Base-by-base conservation (phyloP, 2,329 filamentous ascomycete species). In the Myriosclerotinia curreyana region DNA sequence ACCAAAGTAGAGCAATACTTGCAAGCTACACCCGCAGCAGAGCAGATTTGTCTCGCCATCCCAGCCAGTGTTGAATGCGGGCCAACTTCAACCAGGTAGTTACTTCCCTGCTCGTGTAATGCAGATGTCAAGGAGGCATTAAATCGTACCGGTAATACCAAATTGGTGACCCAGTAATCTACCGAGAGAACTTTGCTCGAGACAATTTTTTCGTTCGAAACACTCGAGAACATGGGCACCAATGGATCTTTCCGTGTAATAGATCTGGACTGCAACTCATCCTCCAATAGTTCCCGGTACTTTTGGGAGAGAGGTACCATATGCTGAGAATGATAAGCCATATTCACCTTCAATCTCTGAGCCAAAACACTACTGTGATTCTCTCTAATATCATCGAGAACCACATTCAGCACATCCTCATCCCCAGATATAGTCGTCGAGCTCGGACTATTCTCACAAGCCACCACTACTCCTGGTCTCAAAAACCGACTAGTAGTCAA, bases 391-490 rank as follows among this genome's bases (percentile, higher is more conserved):
- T n/a, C n/a, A n/a, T n/a, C n/a, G n/a, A n/a, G n/a, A n/a, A n/a
- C n/a, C n/a, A n/a, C n/a, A n/a, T 66, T 20, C 4, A 69, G 28
- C 1, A 17, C 40, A 0, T 28, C 31, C 17, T 48, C n/a, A 0
- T 65, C 25, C 6, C 44, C 8, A 7, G 44, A n/a, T n/a, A n/a
- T 46, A 14, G 68, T n/a, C n/a, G n/a, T n/a, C 52, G n/a, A 40
- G 53, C 25, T 59, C 44, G 28, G 22, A n/a, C 15, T 62, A 46
- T 1, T 72, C 72, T 34, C 66, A 67, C 2, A 73, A 11, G 0
- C 71, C 73, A 7, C 70, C 65, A 48, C 66, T 71, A 1, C 49
- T n/a, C 55, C 42, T 11, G 66, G n/a, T n/a, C n/a, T n/a, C n/a
- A n/a, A n/a, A n/a, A n/a, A n/a, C n/a, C n/a, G n/a, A n/a, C n/a